These are phyloP conservation scores for Aspergillus thermomutatus DNA, from an alignment of 2,329 filamentous ascomycete genomes.

Conservation along the genomic window DNA sequence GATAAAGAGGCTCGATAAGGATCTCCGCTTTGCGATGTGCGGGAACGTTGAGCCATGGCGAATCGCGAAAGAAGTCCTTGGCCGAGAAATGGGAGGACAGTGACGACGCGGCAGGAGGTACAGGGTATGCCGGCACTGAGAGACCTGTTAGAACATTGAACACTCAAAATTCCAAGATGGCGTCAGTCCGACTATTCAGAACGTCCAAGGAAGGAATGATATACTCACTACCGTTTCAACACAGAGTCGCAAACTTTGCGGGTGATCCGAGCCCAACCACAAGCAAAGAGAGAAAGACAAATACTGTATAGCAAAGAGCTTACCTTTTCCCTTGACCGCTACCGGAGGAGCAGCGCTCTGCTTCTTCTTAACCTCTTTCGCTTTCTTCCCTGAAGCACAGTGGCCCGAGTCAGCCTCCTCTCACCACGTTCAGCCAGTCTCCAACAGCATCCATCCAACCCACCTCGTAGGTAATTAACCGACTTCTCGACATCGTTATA, in stretches of 20 bases:
- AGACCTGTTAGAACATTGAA: conserved; percentile 36
- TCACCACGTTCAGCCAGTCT: neutral
- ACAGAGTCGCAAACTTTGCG: neutral
- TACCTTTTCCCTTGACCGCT: conserved; percentile 25
- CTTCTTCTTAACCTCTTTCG: conserved; percentile 36
- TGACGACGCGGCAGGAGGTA: conserved; percentile 18
- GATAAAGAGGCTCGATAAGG: conserved; percentile 59
- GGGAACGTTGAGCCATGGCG: conserved; percentile 79
- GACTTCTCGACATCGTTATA: conserved; percentile 90
- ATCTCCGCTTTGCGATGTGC: conserved; percentile 59
- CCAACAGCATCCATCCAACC: conserved; percentile 14
- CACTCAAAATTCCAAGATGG: conserved; percentile 25
- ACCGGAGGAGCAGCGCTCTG: conserved; percentile 17
- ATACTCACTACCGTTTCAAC: conserved; percentile 11
- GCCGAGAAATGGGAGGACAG: conserved; percentile 41
- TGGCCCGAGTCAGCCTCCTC: conserved; percentile 2
- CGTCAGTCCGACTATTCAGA: conserved; percentile 29
- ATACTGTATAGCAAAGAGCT: conserved; percentile 16
- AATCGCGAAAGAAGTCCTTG: conserved; percentile 71
- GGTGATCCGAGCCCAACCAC: conserved; percentile 26
- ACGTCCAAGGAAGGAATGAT: conserved; percentile 11
- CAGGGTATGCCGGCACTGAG: conserved; percentile 31
- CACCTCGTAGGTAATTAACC: conserved; percentile 73
- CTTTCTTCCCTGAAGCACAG: conserved; percentile 29
- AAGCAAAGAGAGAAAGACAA: conserved; percentile 4